phyloP scores from a whole-genome alignment of 768 basidiomycete genomes.

The Roridomyces roridus region DNA sequence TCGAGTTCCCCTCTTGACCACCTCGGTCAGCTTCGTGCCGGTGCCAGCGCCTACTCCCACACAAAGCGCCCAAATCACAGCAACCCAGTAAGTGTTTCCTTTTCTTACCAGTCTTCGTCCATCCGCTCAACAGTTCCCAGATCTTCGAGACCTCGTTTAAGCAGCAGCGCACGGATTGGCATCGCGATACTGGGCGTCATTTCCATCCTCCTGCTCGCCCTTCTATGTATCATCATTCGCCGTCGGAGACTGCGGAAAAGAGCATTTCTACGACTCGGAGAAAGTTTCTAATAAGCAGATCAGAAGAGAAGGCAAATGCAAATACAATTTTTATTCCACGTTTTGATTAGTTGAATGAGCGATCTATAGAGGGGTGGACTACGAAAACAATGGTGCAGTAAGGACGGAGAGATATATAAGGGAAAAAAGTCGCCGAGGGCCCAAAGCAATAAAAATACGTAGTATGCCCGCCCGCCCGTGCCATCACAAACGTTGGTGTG shows the following conservation, averaged over 20 bases:
- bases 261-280: slow-evolving; percentile 13
- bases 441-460: slow-evolving; percentile 14
- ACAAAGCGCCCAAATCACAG: neutral
- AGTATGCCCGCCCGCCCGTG: slow-evolving; percentile 15
- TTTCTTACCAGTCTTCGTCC: too few relatives aligned
- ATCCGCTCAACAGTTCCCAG: neutral
- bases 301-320: too few relatives aligned
- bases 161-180: neutral
- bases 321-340: neutral
- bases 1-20: neutral
- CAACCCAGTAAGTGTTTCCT: too few relatives aligned
- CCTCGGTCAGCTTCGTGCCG: neutral
- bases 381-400: slow-evolving; percentile 21
- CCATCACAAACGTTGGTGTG: slow-evolving; percentile 22
- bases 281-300: slow-evolving; percentile 7
- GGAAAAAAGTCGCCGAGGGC: neutral
- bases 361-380: slow-evolving; percentile 18
- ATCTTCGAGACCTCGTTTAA: neutral
- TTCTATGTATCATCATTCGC: slow-evolving; percentile 6
- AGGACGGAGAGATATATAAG: slow-evolving; percentile 15
- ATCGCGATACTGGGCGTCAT: slow-evolving; percentile 13
- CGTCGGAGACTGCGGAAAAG: slow-evolving; percentile 6
- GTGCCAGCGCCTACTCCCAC: neutral
- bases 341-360: slow-evolving; percentile 18
- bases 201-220: slow-evolving; percentile 1